Evolutionary conservation across 2,329 filamentous ascomycete species (phyloP), one percentile per base, ranked within the genome.

Genomic region (Beauveria australis): DNA sequence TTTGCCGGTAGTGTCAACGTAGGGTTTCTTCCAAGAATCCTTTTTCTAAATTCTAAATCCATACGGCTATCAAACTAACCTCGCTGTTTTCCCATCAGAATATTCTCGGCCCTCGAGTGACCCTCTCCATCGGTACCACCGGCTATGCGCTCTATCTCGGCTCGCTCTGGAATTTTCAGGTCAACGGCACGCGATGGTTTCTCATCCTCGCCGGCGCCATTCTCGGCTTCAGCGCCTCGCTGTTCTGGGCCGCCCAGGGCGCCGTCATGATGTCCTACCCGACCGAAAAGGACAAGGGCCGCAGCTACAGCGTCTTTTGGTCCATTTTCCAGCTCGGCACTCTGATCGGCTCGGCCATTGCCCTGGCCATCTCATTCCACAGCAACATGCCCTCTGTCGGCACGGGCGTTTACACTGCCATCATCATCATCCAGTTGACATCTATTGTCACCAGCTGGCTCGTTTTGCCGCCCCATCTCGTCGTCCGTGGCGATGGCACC

Each of bases 241-340:
- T 91, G 55, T 78, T 91, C 43, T 91, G 88, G 88, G 85, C 85
- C 37, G 88, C 86, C 1, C 88, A 91, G 73, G 88, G 88, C 60
- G 83, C 86, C 57, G 88, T 90, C 69, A 91, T 91, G 86, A 91
- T 93, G 84, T 86, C 87, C 53, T 94, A 94, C 72, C 90, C 90
- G 0, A 78, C 81, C 22, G 90, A 94, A 73, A 74, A 81, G 30
- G 82, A 84, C 64, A 94, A 94, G 78, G 91, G 91, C 53, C 84
- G 85, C 63, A 93, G 89, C 74, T 93, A 94, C 73, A 87, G 87
- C 63, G 85, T 85, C 76, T 94, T 94, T 76, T 95, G 91, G 91
- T 85, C 89, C 71, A 92, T 95, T 69, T 95, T 94, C 80, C 94
- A 94, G 73, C 71, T 92, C 56, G 91, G 91, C 66, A 89, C 86